Evolutionary conservation across 208 protist genomes (phyloP), one percentile per base, ranked within the genome.

Genomic region (Novymonas esmeraldas): DNA sequence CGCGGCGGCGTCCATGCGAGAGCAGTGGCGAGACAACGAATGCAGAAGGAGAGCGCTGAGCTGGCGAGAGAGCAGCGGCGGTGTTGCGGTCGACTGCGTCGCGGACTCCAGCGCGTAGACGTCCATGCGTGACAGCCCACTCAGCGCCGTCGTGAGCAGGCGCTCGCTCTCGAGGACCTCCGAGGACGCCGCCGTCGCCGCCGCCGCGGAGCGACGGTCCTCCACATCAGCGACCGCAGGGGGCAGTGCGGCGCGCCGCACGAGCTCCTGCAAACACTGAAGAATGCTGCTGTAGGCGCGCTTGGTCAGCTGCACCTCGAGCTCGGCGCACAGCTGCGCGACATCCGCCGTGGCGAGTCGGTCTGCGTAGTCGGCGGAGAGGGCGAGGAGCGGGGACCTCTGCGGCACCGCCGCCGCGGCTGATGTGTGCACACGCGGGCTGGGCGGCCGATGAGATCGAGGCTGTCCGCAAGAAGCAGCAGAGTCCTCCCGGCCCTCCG

Each of bases 211-310:
- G n/a, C n/a, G n/a, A n/a, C n/a, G n/a, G 22, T 33, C 36, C 36
- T 39, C 54, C 2, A 33, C n/a, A n/a, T n/a, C n/a, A n/a, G n/a
- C n/a, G n/a, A n/a, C n/a, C n/a, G 2, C 7, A 1, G 54, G 34
- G 7, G 34, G 29, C 16, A 28, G 7, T 33, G 50, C 33, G 62
- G 38, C 50, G 44, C 52, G 58, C 13, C 48, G 33, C 33, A 52
- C 73, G 29, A 91, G 60, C 59, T 91, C 81, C 5, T 86, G 31
- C 38, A 91, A 63, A 48, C 79, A 85, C 67, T 81, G 74, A 39
- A 85, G 20, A 66, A 91, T 85, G 50, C 76, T 54, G n/a, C 73
- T 70, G 39, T 71, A 54, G 57, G 84, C 60, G 7, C 57, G 58
- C n/a, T 59, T 64, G 3, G 73, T 51, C 18, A 72, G 66, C 41